A percentile compares a stretch with the other conserved stretches of the same genome.
Evolutionary conservation across 2,329 filamentous ascomycete genomes (phyloP).

Genomic region (Sclerotinia borealis): DNA sequence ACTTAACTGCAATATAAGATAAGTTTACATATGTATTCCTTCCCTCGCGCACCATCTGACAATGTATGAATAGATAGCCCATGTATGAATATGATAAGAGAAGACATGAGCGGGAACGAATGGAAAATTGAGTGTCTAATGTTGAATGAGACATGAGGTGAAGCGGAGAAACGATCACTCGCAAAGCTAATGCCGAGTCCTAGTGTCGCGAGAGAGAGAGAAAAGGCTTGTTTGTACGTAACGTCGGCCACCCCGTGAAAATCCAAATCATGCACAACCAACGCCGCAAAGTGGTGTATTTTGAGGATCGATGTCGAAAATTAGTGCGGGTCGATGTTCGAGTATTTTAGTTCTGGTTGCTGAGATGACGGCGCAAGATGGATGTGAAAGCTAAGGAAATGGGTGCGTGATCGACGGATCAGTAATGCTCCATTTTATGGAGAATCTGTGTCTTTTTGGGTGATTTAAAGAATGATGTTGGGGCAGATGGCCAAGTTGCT

Average conservation of each 20-base stretch:
- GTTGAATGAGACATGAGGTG: conserved; percentile 1
- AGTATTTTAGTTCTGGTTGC: too few relatives aligned
- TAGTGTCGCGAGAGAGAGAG: not conserved
- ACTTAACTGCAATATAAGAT: not conserved
- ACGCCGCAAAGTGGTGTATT: not conserved
- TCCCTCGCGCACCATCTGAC: not conserved
- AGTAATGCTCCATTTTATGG: not conserved
- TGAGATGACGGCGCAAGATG: not conserved
- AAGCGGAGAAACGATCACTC: not conserved
- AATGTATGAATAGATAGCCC: not conserved
- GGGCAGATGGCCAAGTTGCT: not conserved
- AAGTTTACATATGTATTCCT: conserved; percentile 1
- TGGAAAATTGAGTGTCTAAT: not conserved
- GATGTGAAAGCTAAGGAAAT: not conserved
- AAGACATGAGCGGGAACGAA: not conserved
- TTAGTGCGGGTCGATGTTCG: not conserved
- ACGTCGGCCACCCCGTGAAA: not conserved
- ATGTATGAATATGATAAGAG: not conserved
- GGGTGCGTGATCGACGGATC: not conserved
- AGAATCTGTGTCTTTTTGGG: not conserved
- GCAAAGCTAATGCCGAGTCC: conserved; percentile 3
- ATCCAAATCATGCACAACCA: not conserved
- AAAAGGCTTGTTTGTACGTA: not conserved
- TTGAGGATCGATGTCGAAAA: not conserved
- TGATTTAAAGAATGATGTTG: not conserved